A percentile compares a stretch with the other conserved stretches of the same genome.
phyloP scores from a whole-genome alignment of 108 stramenopile genomes.

The Discostella stelligeroides region DNA sequence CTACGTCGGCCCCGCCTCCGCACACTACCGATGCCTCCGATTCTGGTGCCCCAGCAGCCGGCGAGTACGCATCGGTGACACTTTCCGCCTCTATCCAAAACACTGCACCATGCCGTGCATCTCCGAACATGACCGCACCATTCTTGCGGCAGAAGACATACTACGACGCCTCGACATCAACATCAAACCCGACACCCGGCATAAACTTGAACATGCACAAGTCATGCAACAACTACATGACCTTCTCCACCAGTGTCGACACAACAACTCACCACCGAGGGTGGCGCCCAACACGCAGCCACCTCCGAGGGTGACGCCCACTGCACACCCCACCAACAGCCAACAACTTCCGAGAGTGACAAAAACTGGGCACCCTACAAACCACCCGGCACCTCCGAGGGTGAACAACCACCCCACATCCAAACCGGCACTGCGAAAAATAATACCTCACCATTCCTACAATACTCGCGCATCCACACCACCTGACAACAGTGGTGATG shows the following conservation, averaged over 20 bases:
- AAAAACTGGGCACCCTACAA: neutral
- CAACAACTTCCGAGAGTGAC: slow-evolving; percentile 1
- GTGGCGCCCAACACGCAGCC: neutral
- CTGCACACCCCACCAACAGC: neutral
- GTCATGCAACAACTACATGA: neutral
- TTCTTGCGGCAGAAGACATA: neutral
- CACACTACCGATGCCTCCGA: slow-evolving; percentile 39
- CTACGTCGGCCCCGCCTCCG: slow-evolving; percentile 32
- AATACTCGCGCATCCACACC: neutral
- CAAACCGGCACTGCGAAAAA: neutral
- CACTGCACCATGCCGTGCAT: neutral
- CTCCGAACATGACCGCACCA: neutral
- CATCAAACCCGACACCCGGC: neutral
- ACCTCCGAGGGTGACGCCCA: neutral
- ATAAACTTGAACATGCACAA: slow-evolving; percentile 1
- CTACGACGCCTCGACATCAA: neutral
- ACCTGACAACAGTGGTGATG: neutral
- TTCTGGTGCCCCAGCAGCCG: slow-evolving; percentile 33
- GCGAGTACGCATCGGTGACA: slow-evolving; percentile 31
- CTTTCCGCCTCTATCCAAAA: neutral
- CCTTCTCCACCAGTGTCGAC: neutral
- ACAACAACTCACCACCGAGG: neutral
- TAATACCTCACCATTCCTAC: neutral
- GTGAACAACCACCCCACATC: neutral
- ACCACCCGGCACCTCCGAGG: neutral